Evolutionary conservation across 129 eudicot species (phyloP).

Genomic region (Escallonia rubra): DNA sequence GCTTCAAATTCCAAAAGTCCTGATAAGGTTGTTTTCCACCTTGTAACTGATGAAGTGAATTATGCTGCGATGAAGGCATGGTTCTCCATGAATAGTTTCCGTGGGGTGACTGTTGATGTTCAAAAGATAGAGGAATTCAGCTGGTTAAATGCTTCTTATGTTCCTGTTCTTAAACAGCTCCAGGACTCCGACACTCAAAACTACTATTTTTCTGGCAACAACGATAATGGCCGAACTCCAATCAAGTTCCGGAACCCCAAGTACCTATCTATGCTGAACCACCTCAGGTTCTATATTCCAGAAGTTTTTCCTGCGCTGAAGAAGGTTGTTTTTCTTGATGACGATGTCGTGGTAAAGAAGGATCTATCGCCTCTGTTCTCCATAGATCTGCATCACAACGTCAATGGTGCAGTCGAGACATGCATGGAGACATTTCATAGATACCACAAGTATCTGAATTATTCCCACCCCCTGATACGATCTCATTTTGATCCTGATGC

Average conservation of each 20-base stretch:
- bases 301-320: conserved; percentile 50
- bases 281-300: conserved; percentile 65
- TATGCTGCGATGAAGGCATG: conserved; percentile 72
- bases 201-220: conserved; percentile 61
- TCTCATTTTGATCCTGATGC: conserved; percentile 73
- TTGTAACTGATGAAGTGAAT: conserved; percentile 71
- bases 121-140: conserved; percentile 60
- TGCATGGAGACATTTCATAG: conserved; percentile 78
- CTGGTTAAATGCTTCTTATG: conserved; percentile 74
- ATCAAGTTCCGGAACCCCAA: conserved; percentile 69
- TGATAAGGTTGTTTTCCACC: conserved; percentile 46
- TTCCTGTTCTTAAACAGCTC: conserved; percentile 65
- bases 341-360: conserved; percentile 64
- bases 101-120: conserved; percentile 53
- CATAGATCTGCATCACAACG: conserved; percentile 50
- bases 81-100: conserved; percentile 54
- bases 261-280: conserved; percentile 64
- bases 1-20: conserved; percentile 48
- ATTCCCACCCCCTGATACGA: conserved; percentile 67
- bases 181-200: conserved; percentile 60
- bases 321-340: conserved; percentile 61
- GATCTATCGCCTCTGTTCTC: conserved; percentile 51
- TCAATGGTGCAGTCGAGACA: conserved; percentile 74
- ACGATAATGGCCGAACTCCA: conserved; percentile 47
- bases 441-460: conserved; percentile 68